Conservation (phyloP, 805 yeast genomes). For the Helenozyma rhizophorensis region DNA sequence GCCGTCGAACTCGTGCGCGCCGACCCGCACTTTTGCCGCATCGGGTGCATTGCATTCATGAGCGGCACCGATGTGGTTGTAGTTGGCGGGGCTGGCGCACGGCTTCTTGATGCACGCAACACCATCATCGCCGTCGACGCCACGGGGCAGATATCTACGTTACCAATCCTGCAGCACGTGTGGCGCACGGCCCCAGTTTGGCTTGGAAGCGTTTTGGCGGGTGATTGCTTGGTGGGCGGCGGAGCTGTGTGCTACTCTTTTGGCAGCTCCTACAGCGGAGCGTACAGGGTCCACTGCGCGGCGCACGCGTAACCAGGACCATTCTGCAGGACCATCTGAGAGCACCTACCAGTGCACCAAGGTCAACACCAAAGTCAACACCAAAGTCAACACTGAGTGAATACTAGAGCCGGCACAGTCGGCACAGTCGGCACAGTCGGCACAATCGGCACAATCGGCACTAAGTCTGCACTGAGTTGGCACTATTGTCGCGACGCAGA, state of each 20-base stretch:
- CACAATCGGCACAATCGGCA: too few relatives aligned
- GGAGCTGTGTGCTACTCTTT: conserved; percentile 84
- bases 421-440: too few relatives aligned
- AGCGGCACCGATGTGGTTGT: conserved; percentile 36
- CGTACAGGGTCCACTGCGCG: conserved; percentile 9
- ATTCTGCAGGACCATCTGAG: too few relatives aligned
- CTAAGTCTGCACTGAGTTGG: too few relatives aligned
- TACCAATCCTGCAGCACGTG: conserved; percentile 21
- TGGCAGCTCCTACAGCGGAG: conserved; percentile 44
- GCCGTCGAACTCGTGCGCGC: conserved; percentile 8
- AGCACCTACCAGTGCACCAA: too few relatives aligned
- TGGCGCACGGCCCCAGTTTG: conserved; percentile 48
- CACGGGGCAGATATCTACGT: conserved; percentile 4
- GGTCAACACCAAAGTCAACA: too few relatives aligned
- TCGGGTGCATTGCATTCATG: conserved; percentile 42
- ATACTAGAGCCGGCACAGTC: too few relatives aligned
- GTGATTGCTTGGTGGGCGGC: conserved; percentile 46
- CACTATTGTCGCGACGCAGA: too few relatives aligned
- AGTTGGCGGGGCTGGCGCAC: conserved; percentile 55
- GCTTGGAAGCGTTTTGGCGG: conserved; percentile 48
- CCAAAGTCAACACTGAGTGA: too few relatives aligned
- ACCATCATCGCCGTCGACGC: conserved; percentile 34
- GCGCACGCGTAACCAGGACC: too few relatives aligned
- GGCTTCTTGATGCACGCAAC: conserved; percentile 24
- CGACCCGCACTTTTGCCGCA: conserved; percentile 38